phyloP scores from a whole-genome alignment of 2,329 filamentous ascomycete genomes.

The Chaetothyriales sp. region DNA sequence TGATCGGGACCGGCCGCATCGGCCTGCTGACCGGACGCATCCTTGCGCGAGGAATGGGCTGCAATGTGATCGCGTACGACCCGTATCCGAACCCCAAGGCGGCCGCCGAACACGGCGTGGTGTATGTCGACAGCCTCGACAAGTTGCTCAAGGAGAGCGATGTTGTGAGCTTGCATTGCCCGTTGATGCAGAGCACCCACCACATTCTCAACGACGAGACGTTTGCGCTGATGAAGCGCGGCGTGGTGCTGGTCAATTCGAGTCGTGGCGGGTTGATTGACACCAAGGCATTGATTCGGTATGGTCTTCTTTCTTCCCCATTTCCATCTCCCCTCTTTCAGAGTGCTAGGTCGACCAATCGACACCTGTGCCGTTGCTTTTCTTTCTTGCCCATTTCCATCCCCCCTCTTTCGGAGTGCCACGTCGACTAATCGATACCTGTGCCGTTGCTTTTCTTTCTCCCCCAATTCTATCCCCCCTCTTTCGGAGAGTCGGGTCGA shows the following conservation, averaged over 20 bases:
- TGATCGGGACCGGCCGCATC: slow-evolving; percentile 52
- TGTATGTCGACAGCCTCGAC: slow-evolving; percentile 39
- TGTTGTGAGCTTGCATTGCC: slow-evolving; percentile 53
- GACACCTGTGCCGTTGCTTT: no score
- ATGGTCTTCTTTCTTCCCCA: not conserved
- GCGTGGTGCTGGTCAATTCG: slow-evolving; percentile 51
- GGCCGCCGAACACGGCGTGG: slow-evolving; percentile 35
- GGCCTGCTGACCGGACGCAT: slow-evolving; percentile 48
- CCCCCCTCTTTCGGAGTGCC: no score
- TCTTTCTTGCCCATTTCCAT: no score
- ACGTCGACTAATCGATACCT: no score
- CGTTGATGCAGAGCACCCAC: slow-evolving; percentile 44
- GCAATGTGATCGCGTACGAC: slow-evolving; percentile 47
- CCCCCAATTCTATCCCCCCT: no score
- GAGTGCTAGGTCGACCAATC: no score
- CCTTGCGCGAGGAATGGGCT: slow-evolving; percentile 48
- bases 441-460: no score
- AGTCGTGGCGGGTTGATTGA: slow-evolving; percentile 52
- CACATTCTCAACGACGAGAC: slow-evolving; percentile 46
- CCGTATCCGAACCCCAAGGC: slow-evolving; percentile 34
- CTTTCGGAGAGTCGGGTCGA: no score
- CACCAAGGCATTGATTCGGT: slow-evolving; percentile 43
- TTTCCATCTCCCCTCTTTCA: no score
- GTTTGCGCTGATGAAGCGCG: slow-evolving; percentile 43
- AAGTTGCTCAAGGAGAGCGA: slow-evolving; percentile 42